Evolutionary conservation across 768 basidiomycete genomes (phyloP), one percentile per base, ranked within the genome.

Genomic region (Clathrus columnatus): DNA sequence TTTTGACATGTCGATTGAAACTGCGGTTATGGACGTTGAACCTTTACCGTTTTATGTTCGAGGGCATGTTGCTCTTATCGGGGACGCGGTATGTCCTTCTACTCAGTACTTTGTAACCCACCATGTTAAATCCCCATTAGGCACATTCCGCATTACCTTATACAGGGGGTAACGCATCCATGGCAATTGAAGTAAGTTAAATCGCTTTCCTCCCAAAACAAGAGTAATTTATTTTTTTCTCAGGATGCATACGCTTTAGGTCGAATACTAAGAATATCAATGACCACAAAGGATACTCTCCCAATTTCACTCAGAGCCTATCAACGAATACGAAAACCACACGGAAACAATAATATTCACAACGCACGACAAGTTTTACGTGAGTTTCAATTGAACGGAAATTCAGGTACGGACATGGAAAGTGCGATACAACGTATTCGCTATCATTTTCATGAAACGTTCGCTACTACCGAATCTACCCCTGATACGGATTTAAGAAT

Each of bases 121-220:
- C 17, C 7, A 36, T 24, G 20, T n/a, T 6, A 36, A 4, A 18
- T 14, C 46, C 20, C 11, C 11, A 32, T n/a, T 43, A 66, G 76
- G 76, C 75, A 0, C 76, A 79, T 62, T 75, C 72, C 0, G 75
- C 76, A 70, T 65, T 70, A 3, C 75, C 76, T 0, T 70, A 76
- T 59, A 68, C 74, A 61, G 77, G 73, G 1, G 70, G 75, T 0
- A 77, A 78, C 2, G 79, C 75, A 2, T 74, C 76, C 3, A 76
- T 76, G 51, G 76, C 77, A 0, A 71, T 78, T n/a, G 79, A 79
- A 64, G 75, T 75, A 44, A 10, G 63, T 47, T n/a, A n/a, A n/a
- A n/a, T n/a, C n/a, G n/a, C n/a, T 48, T 50, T 28, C 46, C 24
- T 41, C 17, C n/a, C 44, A 18, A 16, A 16, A n/a, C 29, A 2